Percentiles rank a stretch among this genome's conserved stretches.
Evolutionary conservation across 805 yeast genomes (phyloP).

Genomic region (Lipomyces oligophaga): DNA sequence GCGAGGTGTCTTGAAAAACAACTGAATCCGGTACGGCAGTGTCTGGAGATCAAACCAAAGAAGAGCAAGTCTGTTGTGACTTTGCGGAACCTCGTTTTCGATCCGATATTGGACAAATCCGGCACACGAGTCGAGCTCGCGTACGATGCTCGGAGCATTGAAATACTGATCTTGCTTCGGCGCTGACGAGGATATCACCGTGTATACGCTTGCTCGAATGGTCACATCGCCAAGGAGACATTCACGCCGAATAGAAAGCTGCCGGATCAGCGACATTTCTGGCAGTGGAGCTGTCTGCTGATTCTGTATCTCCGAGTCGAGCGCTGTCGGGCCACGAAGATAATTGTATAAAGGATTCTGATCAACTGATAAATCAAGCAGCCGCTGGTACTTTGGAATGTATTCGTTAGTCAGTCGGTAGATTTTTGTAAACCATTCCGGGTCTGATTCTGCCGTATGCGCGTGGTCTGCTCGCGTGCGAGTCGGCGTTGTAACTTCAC

Average conservation of each 20-base stretch:
- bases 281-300: too few relatives aligned
- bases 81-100: too few relatives aligned
- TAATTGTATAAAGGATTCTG: constrained; percentile 9
- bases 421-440: too few relatives aligned
- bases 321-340: constrained; percentile 7
- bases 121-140: constrained; percentile 5
- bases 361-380: constrained; percentile 3
- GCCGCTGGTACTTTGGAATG: constrained; percentile 7
- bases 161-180: too few relatives aligned
- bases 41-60: constrained; percentile 17
- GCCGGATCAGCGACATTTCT: not conserved
- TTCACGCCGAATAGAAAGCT: constrained; percentile 7
- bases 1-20: constrained; percentile 4
- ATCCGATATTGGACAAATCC: constrained; percentile 19
- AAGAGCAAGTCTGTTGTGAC: constrained; percentile 1
- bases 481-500: too few relatives aligned
- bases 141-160: too few relatives aligned
- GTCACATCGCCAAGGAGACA: constrained; percentile 11
- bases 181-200: too few relatives aligned
- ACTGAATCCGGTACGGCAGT: constrained; percentile 1
- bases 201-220: constrained; percentile 9
- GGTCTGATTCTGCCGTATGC: too few relatives aligned
- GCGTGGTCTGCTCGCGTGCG: too few relatives aligned
- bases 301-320: too few relatives aligned
- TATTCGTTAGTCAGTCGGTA: not conserved